A percentile compares a stretch with the other conserved stretches of the same genome.
Conservation (phyloP, 2,329 filamentous ascomycete genomes). For the Calonectria fujianensis region DNA sequence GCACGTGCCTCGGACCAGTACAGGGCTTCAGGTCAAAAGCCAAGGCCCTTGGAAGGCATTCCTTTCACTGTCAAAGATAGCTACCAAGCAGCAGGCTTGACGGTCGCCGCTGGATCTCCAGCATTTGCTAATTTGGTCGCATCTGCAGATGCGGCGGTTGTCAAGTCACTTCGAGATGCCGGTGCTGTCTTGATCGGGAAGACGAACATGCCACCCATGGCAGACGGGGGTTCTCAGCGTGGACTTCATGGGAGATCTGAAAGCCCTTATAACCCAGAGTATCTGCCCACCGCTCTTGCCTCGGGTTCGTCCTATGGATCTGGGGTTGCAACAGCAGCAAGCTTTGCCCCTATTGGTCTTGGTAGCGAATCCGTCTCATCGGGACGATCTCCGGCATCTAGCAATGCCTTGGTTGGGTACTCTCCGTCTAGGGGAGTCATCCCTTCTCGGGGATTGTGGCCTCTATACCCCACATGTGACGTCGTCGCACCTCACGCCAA, state of each 20-base stretch:
- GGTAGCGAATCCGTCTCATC: conserved; percentile 74
- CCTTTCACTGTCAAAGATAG: conserved; percentile 76
- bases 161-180: conserved; percentile 64
- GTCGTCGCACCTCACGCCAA: conserved; percentile 72
- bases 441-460: conserved; percentile 71
- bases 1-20: conserved; percentile 55
- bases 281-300: conserved; percentile 72
- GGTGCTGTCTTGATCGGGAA: conserved; percentile 63
- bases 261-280: conserved; percentile 73
- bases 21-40: conserved; percentile 42
- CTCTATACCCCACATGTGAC: conserved; percentile 74
- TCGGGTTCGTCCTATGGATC: conserved; percentile 76
- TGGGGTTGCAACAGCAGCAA: conserved; percentile 69
- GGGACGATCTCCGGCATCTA: conserved; percentile 73
- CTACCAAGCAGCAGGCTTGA: conserved; percentile 73
- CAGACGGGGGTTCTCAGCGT: conserved; percentile 74
- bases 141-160: conserved; percentile 71
- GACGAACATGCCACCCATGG: conserved; percentile 76
- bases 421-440: conserved; percentile 72
- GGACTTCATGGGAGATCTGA: conserved; percentile 74
- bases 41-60: conserved; percentile 69
- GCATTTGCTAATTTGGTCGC: conserved; percentile 71
- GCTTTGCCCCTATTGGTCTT: conserved; percentile 72
- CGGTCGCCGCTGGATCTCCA: conserved; percentile 71
- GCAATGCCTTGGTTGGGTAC: conserved; percentile 74